Conservation (phyloP, 2,329 filamentous ascomycete species). For the Epichloe hybrida region DNA sequence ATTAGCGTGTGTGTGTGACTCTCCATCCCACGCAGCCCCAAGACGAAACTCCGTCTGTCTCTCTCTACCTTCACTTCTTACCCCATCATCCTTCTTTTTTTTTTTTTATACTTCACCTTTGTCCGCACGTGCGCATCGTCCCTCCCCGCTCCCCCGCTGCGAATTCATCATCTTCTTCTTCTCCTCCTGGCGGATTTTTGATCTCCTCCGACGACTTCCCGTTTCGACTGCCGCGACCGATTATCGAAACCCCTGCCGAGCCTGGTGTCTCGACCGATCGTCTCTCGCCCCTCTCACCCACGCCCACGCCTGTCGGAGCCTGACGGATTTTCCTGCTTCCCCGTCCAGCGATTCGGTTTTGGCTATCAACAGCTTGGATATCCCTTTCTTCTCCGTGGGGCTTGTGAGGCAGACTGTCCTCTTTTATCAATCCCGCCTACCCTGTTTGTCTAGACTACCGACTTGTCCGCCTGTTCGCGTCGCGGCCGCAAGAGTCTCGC, state of each 20-base stretch:
- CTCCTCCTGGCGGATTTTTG: conserved; percentile 2
- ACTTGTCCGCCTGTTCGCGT: conserved; percentile 7
- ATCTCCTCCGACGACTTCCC: not conserved
- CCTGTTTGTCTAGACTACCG: conserved; percentile 2
- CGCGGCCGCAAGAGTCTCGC: conserved; percentile 3
- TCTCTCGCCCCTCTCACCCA: conserved; percentile 12
- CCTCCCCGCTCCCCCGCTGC: not conserved
- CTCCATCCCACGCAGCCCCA: conserved; percentile 9
- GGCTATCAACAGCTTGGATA: conserved; percentile 16
- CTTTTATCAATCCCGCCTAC: conserved; percentile 10
- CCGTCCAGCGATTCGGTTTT: conserved; percentile 6
- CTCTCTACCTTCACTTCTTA: conserved; percentile 6
- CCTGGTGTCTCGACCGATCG: conserved; percentile 5
- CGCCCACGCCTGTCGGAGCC: conserved; percentile 17
- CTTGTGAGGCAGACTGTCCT: conserved; percentile 5
- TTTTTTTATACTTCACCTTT: not conserved
- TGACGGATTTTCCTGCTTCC: conserved; percentile 11
- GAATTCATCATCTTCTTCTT: not conserved
- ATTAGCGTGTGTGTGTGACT: not conserved
- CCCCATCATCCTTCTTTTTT: conserved; percentile 4
- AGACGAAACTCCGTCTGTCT: conserved; percentile 4
- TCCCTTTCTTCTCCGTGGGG: not conserved
- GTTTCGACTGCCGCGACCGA: conserved; percentile 6
- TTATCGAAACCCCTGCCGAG: conserved; percentile 6
- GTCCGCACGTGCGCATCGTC: conserved; percentile 1